Evolutionary conservation across 1,284 basidiomycete genomes (phyloP), one percentile per base, ranked within the genome.

Genomic region (Pseudozyma tsukubaensis): DNA sequence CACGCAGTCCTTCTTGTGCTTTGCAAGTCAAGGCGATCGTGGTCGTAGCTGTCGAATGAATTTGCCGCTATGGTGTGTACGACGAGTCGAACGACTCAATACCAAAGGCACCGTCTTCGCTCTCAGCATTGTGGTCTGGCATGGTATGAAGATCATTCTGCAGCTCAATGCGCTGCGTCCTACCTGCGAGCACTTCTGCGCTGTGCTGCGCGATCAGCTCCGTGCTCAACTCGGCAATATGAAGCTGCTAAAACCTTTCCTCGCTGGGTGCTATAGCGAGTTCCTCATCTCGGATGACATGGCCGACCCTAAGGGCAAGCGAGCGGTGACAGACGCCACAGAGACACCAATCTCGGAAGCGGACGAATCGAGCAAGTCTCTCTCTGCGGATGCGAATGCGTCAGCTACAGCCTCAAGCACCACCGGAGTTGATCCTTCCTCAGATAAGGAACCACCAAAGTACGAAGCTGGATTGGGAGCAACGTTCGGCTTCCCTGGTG

Each of bases 151-250:
- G 87, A 92, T 97, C 79, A 92, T 97, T 74, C 89, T 99, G 1
- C 96, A 99, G 87, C 87, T 99, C 60, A 98, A 97, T 9, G 94
- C 94, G 0, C 88, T 99, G n/a, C 89, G 95, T 36, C 94, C 94
- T 9, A 94, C 93, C 0, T 97, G 96, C 47, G 96, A 99, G 80
- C 89, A 92, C 37, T 99, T 99, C 87, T 97, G 96, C 80, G 89
- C 92, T 1, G 88, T 93, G 3, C 89, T 99, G 2, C 91, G 94
- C 5, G 92, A 95, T 79, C 91, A 93, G 7, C 89, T 99, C 70
- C 97, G 96, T 85, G 88, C 91, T 0, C 93, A 97, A 77, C 75
- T 84, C 6, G 59, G 71, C 54, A 77, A 76, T 48, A 98, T 99
- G 96, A 97, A 97, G 85, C 87, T 88, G 9, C 91, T 98, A 71